Evolutionary conservation across 768 basidiomycete species (phyloP), one percentile per base, ranked within the genome.

Genomic region (Ramaria rubella): DNA sequence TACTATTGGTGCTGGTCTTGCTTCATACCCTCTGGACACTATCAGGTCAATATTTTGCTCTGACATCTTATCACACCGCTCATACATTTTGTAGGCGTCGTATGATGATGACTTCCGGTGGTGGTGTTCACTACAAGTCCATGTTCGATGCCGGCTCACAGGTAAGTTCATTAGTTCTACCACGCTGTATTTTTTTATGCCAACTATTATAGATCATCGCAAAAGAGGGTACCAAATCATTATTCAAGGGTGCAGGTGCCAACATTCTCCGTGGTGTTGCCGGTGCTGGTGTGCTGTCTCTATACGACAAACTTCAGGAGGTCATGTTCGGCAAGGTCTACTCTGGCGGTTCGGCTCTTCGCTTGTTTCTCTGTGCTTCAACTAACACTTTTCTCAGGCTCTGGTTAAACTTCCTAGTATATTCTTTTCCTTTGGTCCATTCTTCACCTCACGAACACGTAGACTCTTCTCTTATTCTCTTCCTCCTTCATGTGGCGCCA

Each of bases 41-140:
- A 92, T 93, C 65, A 90, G 87, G 85, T 87, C 65, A 46, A 79
- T 73, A 49, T 27, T 14, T 11, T 49, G 1, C 19, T 30, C 23
- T 29, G 42, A 40, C 3, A 8, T 23, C 44, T 4, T 48, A 52
- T 26, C 56, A n/a, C 30, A 24, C 23, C n/a, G 31, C 57, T 38
- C 55, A 52, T 57, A 52, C 59, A 67, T 73, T 64, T 12, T 69
- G 62, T 65, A 94, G 95, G 87, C 94, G 96, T 87, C 93, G 96
- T 66, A 99, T 99, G 96, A 99, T 99, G 96, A 98, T 98, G 95
- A 98, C 96, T 34, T 97, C 95, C 23, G 96, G 95, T 66, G 87
- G 84, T 67, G 82, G 82, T 67, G 84, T 87, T 60, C 94, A 97
- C 86, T 98, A 98, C 87, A 95, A 94, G 82, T 91, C 90, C 65